Percentiles rank a stretch among this genome's conserved stretches.
phyloP scores from a whole-genome alignment of 331 rosid genomes.

The Quercus tomentella region DNA sequence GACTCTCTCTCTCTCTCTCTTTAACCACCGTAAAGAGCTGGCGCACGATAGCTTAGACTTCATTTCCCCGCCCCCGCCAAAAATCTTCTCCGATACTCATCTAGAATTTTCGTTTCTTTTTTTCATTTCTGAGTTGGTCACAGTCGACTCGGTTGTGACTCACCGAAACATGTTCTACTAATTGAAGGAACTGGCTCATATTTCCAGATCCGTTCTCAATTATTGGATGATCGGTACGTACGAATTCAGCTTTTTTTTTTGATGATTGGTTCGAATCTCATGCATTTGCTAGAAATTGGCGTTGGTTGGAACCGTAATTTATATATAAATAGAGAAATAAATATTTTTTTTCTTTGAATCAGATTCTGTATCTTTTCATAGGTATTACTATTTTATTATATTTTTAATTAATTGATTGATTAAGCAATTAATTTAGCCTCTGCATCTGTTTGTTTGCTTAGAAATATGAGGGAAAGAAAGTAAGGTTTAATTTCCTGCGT shows the following conservation, averaged over 20 bases:
- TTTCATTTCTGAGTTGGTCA: constrained; percentile 1
- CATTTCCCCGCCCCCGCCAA: neutral
- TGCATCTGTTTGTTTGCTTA: neutral
- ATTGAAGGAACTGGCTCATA: constrained; percentile 18
- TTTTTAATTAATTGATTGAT: neutral
- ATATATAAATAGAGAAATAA: too few relatives aligned
- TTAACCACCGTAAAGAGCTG: neutral
- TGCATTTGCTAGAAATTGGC: neutral
- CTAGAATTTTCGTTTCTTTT: neutral
- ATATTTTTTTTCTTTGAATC: neutral
- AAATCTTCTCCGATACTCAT: neutral
- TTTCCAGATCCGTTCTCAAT: constrained; percentile 10
- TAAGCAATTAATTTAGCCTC: neutral
- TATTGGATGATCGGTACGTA: constrained; percentile 22
- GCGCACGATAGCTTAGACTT: constrained; percentile 21
- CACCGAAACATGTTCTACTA: neutral
- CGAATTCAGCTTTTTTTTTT: constrained; percentile 1
- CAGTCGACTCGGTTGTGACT: neutral
- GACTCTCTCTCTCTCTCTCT: too few relatives aligned
- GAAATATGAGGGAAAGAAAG: neutral
- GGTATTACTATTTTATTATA: neutral
- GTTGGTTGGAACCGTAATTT: neutral
- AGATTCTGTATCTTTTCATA: neutral
- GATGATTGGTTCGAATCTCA: neutral
- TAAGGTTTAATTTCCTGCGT: neutral